Evolutionary conservation across 148 eudicot genomes (phyloP), one percentile per base, ranked within the genome.

Genomic region (Nepenthes mirabilis): DNA sequence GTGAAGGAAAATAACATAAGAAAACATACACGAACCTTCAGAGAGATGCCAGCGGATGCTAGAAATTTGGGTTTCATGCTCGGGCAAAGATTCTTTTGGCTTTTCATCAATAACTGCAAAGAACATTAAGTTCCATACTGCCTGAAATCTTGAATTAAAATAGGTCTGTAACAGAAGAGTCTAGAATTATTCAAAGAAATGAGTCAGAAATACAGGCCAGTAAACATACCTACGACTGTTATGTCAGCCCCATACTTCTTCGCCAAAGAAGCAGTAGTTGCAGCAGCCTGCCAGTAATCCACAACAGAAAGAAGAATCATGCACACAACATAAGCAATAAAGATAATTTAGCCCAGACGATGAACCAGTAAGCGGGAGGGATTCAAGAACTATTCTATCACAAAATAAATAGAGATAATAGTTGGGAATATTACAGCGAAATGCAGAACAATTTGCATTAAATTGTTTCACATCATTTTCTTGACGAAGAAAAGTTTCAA

Each of bases 231-330:
- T 43, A 93, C 87, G 53, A 93, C 95, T 62, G 99, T 93, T 68
- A 93, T 86, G 49, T 89, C 95, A 65, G 97, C 97, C 34, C 95
- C 97, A 70, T 89, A 93, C 75, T 89, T 93, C 72, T 89, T 93
- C 8, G 95, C 96, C 81, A 93, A 75, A 69, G 97, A 87, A 79
- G 97, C 82, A 74, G 86, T 74, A 56, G 99, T 89, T 33, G 95
- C 82, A 65, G 90, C 83, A 49, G 99, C 99, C 97, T 89, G 76
- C 64, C 33, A 56, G 65, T 33, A n/a, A 49, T 49, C 23, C 23
- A 23, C 23, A 23, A 23, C 23, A 23, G 23, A 23, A 23, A 23
- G 23, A 23, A 23, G 23, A 23, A 23, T 23, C 23, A 23, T 23
- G 23, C 23, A 23, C 23, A 23, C 23, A 23, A 23, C 23, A 23